Evolutionary conservation across 2,329 filamentous ascomycete genomes (phyloP).

Genomic region (Fusarium haematococcum): DNA sequence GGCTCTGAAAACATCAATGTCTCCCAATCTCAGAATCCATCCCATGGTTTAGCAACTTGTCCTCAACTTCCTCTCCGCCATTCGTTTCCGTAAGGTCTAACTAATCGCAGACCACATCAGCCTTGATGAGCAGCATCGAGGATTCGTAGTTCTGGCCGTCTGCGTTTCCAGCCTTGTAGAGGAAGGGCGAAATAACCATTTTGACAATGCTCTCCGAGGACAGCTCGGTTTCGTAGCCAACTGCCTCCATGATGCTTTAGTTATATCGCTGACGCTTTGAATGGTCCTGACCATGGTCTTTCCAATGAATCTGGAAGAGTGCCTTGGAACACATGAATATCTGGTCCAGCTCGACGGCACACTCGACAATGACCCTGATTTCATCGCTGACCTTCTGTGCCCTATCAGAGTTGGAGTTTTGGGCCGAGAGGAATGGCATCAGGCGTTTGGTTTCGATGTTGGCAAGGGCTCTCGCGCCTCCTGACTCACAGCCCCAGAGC

Average conservation of each 20-base stretch:
- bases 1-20: not conserved
- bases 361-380: not conserved
- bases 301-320: not conserved
- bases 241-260: not conserved
- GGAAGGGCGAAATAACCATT: constrained; percentile 4
- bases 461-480: fast-evolving
- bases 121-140: not conserved
- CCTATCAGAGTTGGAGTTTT: fast-evolving
- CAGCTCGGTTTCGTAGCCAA: fast-evolving
- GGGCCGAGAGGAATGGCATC: not conserved
- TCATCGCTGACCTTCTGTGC: fast-evolving
- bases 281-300: fast-evolving
- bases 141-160: constrained; percentile 19
- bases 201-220: not conserved
- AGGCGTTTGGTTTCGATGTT: not conserved
- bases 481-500: not conserved
- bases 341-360: constrained; percentile 18
- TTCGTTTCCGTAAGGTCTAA: not conserved
- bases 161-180: constrained; percentile 12
- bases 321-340: constrained; percentile 18
- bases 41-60: not conserved
- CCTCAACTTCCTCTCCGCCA: not conserved
- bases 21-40: not conserved
- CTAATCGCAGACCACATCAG: constrained; percentile 23
- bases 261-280: fast-evolving